Conservation (phyloP, 306 rosid species). For the Dalbergia cultrata region DNA sequence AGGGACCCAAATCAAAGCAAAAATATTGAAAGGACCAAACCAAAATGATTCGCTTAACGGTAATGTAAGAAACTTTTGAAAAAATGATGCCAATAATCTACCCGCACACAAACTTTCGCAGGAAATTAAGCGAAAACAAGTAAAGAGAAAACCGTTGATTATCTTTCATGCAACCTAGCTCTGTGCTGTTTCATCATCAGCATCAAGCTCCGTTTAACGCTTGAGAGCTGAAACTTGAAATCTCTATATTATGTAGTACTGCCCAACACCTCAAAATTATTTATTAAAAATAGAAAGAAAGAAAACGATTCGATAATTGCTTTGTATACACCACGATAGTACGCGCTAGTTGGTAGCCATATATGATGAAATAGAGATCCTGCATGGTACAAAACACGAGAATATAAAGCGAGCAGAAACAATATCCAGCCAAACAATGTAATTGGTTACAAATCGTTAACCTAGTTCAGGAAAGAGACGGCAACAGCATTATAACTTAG, state of each 20-base stretch:
- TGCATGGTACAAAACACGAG: constrained; percentile 30
- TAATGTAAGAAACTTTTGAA: too few species aligned
- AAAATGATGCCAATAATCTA: too few species aligned
- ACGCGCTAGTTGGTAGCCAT: constrained; percentile 5
- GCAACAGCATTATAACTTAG: constrained; percentile 1
- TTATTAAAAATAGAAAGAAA: neutral
- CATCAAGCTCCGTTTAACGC: neutral
- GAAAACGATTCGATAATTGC: neutral
- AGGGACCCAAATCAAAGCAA: too few species aligned
- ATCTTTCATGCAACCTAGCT: neutral
- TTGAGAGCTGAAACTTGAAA: constrained; percentile 1
- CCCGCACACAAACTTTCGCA: too few species aligned
- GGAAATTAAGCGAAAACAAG: too few species aligned
- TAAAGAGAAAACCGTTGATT: too few species aligned
- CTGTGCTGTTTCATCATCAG: neutral
- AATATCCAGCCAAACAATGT: constrained; percentile 41
- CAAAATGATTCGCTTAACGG: too few species aligned
- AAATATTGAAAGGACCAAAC: too few species aligned
- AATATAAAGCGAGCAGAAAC: constrained; percentile 14
- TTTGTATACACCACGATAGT: constrained; percentile 11
- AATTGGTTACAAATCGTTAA: constrained; percentile 19
- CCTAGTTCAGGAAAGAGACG: constrained; percentile 13
- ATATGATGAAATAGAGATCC: neutral
- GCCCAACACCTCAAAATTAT: neutral
- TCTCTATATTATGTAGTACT: neutral